A percentile compares a stretch with the other conserved stretches of the same genome.
Evolutionary conservation across 495 filamentous ascomycete genomes (phyloP).

Genomic region (Cetradonia linearis): DNA sequence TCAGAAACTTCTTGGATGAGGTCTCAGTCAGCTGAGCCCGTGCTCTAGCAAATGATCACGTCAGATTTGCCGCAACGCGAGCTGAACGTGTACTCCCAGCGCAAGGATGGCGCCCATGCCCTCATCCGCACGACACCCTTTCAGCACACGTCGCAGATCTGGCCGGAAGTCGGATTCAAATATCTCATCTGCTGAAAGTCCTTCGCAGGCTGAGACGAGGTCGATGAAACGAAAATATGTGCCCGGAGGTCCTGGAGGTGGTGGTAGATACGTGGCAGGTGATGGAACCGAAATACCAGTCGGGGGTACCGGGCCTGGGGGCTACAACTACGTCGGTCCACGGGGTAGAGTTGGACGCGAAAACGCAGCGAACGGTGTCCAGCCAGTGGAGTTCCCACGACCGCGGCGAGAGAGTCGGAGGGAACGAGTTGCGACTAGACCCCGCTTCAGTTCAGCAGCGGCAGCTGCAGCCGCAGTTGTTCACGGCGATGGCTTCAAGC

Average conservation of each 20-base stretch:
- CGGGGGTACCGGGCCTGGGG: conserved; percentile 37
- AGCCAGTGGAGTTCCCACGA: conserved; percentile 35
- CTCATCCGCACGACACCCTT: conserved; percentile 29
- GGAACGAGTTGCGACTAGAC: conserved; percentile 24
- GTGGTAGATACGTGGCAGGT: conserved; percentile 62
- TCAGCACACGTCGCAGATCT: conserved; percentile 30
- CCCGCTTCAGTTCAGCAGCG: conserved; percentile 62
- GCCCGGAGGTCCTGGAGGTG: conserved; percentile 70
- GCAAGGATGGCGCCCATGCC: conserved; percentile 31
- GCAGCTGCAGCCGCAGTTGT: conserved; percentile 75
- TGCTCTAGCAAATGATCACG: conserved; percentile 10
- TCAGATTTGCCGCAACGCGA: conserved; percentile 16
- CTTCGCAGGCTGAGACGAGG: conserved; percentile 28
- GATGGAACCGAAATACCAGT: conserved; percentile 45
- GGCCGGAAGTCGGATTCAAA: conserved; percentile 30
- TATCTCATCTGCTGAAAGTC: conserved; percentile 35
- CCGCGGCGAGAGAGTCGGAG: conserved; percentile 26
- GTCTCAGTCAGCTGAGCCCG: neutral
- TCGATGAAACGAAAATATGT: conserved; percentile 53
- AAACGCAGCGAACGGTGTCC: conserved; percentile 31
- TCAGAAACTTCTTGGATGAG: neutral
- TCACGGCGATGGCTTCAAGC: conserved; percentile 91
- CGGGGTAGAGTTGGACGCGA: conserved; percentile 34
- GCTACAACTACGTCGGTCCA: conserved; percentile 36
- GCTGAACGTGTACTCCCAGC: conserved; percentile 6